Base-by-base conservation (phyloP, 176 grass and related monocot genomes). In the Puya raimondii region DNA sequence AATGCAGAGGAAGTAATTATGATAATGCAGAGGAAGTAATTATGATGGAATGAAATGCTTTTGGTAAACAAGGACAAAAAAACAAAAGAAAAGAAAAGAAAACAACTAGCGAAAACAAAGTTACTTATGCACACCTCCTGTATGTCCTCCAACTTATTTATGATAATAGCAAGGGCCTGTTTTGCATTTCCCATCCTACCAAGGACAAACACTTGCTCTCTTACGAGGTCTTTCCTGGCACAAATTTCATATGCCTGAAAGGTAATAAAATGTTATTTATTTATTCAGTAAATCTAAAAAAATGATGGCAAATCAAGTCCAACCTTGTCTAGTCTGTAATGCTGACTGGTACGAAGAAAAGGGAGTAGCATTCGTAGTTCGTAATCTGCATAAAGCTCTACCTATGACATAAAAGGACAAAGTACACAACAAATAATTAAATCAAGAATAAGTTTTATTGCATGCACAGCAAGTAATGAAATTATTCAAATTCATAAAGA, bases 101-200 rank as follows among this genome's bases (percentile, higher is more conserved):
- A 50, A 18, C 65, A 10, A 70, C 63, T 58, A 64, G 23, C 51
- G 3, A 68, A 76, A 76, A 74, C 57, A 9, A 48, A 49, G 51
- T 7, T 47, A 61, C 22, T 67, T 67, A 56, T 21, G 42, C 23
- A 27, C 72, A 99, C 94, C 94, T 99, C 89, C 65, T 84, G 73
- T 69, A 99, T 99, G 53, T 93, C 80, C 54, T 99, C 94, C 77
- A 99, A 50, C 66, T 91, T 88, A 79, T 99, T 99, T 74, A 99
- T 93, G 69, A 93, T 93, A 26, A 84, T 80, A 23, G 84, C 91
- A 52, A 99, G 94, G 12, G 94, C 94, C 84, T 88, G 76, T 82
- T 99, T 99, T n/a, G 89, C 78, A 76, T 99, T 99, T 81, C 94
- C 94, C 94, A 93, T 99, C 71, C 87, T 88, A 68, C 89, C 94